Percentiles rank a stretch among this genome's conserved stretches.
phyloP scores from a whole-genome alignment of 352 stramenopile genomes.

The Globisporangium takayamanum region DNA sequence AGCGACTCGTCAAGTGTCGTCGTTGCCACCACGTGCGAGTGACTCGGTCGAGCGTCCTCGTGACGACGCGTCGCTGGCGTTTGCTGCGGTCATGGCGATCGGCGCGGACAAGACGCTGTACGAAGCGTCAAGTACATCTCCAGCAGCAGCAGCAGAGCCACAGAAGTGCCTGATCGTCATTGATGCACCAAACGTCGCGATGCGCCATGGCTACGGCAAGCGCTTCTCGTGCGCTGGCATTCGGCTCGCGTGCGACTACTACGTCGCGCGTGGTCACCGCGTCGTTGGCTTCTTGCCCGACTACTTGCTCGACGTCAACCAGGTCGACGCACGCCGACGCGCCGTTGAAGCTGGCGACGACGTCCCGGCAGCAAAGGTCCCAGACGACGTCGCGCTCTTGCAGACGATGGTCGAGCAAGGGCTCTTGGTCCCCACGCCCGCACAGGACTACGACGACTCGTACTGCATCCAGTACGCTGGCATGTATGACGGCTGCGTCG shows the following conservation, averaged over 20 bases:
- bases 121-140: constrained; percentile 16
- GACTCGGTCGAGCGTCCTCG: constrained; percentile 5
- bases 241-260: constrained; percentile 68
- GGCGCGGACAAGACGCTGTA: constrained; percentile 21
- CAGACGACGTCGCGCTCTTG: constrained; percentile 67
- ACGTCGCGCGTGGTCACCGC: constrained; percentile 53
- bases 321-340: constrained; percentile 32
- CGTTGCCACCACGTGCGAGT: not conserved
- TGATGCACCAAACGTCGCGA: constrained; percentile 73
- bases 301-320: constrained; percentile 59
- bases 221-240: constrained; percentile 76
- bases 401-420: constrained; percentile 63
- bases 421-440: constrained; percentile 68
- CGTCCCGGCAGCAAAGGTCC: constrained; percentile 48
- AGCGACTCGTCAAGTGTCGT: not conserved
- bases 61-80: constrained; percentile 14
- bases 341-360: constrained; percentile 17
- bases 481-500: constrained; percentile 62
- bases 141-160: constrained; percentile 7
- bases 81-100: constrained; percentile 41
- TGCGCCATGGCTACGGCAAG: constrained; percentile 68
- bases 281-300: constrained; percentile 83
- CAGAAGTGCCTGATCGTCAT: constrained; percentile 57
- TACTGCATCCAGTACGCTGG: constrained; percentile 89
- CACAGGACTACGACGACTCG: constrained; percentile 87